These are phyloP conservation scores for Suzukiozyma palmioleophila DNA, from an alignment of 1,139 yeast species.

Conservation along the genomic window DNA sequence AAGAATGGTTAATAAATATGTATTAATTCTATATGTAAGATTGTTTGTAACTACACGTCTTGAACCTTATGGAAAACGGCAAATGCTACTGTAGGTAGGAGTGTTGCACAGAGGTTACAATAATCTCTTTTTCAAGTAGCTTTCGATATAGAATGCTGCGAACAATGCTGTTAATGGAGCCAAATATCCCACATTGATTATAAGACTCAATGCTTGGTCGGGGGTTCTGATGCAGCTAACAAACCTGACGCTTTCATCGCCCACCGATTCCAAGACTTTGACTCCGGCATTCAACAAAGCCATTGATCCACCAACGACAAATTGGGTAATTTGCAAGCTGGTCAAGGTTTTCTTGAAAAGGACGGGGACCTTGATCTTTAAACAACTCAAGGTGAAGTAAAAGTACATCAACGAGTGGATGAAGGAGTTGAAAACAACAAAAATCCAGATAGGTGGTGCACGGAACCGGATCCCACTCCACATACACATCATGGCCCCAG, in stretches of 20 bases:
- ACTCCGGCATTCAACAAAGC: conserved; percentile 63
- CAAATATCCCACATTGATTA: conserved; percentile 61
- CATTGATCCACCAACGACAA: conserved; percentile 64
- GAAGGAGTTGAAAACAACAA: conserved; percentile 74
- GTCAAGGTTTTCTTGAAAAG: conserved; percentile 59
- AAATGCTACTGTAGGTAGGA: no score
- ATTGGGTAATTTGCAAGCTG: conserved; percentile 67
- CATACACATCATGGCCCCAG: conserved; percentile 83
- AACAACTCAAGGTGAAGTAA: conserved; percentile 62
- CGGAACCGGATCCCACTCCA: conserved; percentile 74
- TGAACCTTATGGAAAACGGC: no score
- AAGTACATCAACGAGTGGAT: conserved; percentile 76
- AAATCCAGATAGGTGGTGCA: conserved; percentile 79
- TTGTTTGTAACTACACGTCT: not conserved
- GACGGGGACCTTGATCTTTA: conserved; percentile 57
- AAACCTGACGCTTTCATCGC: conserved; percentile 17
- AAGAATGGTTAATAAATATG: no score
- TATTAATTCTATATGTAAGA: not conserved
- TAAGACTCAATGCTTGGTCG: conserved; percentile 61
- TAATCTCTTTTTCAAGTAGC: conserved; percentile 38
- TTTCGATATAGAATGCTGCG: conserved; percentile 66
- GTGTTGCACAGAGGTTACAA: no score
- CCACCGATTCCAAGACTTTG: conserved; percentile 47
- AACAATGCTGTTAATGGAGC: conserved; percentile 69
- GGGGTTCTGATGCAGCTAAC: conserved; percentile 55